phyloP scores from a whole-genome alignment of 164 flowering plant species.

The Tetracentron sinense region DNA sequence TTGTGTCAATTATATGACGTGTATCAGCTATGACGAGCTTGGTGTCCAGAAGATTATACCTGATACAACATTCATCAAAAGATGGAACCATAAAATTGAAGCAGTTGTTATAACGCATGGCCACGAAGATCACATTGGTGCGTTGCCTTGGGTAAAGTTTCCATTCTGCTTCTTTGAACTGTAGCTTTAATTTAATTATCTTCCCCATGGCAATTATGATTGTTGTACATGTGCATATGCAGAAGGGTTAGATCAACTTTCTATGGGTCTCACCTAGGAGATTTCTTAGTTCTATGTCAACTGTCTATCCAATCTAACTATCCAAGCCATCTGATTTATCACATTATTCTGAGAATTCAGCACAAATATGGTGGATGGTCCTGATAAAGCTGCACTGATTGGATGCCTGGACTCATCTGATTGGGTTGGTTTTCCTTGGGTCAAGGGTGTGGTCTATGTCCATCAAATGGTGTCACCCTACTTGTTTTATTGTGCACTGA shows the following conservation, averaged over 20 bases:
- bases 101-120: constrained; percentile 98
- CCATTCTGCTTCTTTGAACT: constrained; percentile 31
- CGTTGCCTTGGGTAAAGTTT: constrained; percentile 99
- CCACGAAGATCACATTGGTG: constrained; percentile 99
- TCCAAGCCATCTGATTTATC: too few species aligned
- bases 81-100: constrained; percentile 98
- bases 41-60: constrained; percentile 96
- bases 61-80: constrained; percentile 86
- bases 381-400: too few species aligned
- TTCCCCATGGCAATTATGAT: background rate
- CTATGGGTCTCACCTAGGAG: too few species aligned
- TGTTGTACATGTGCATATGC: constrained; percentile 3
- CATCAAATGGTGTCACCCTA: too few species aligned
- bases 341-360: too few species aligned
- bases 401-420: too few species aligned
- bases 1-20: constrained; percentile 4
- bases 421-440: too few species aligned
- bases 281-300: background rate
- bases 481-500: too few species aligned
- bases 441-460: too few species aligned
- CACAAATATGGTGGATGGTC: too few species aligned
- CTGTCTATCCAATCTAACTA: too few species aligned
- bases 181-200: background rate
- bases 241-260: too few species aligned
- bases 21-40: constrained; percentile 78